These are phyloP conservation scores for grape (Vitis vinifera) DNA, from an alignment of 164 flowering plant genomes.

Conservation along the genomic window DNA sequence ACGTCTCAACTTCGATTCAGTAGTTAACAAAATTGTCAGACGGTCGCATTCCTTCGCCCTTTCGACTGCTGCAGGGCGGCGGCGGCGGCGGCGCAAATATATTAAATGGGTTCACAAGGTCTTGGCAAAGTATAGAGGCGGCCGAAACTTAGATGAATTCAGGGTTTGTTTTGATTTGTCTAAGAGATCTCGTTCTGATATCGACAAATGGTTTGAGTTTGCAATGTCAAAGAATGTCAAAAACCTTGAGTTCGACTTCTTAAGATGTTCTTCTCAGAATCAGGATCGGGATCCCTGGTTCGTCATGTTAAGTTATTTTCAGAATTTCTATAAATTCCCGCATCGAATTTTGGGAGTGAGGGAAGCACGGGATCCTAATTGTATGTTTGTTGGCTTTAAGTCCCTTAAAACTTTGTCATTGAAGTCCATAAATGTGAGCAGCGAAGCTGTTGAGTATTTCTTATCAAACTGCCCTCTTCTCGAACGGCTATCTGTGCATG, in stretches of 20 bases:
- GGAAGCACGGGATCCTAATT: background rate
- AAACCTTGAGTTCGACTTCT: constrained; percentile 18
- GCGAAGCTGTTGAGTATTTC: constrained; percentile 7
- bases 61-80: background rate
- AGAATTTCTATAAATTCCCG: no score
- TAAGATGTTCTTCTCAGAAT: background rate
- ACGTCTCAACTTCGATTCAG: constrained; percentile 9
- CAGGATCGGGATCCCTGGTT: background rate
- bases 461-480: constrained; percentile 8
- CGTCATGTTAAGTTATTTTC: no score
- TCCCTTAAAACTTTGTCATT: constrained; percentile 12
- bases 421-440: constrained; percentile 16
- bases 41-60: no score
- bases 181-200: constrained; percentile 4
- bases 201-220: constrained; percentile 18
- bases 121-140: background rate
- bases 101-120: constrained; percentile 19
- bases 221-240: constrained; percentile 12
- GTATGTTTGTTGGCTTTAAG: background rate
- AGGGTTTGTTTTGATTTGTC: constrained; percentile 16
- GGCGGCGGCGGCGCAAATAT: constrained; percentile 11
- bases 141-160: constrained; percentile 1
- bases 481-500: constrained; percentile 10
- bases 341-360: background rate
- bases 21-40: no score